Evolutionary conservation across 2,329 filamentous ascomycete species (phyloP).

Genomic region (Epichloe elymi): DNA sequence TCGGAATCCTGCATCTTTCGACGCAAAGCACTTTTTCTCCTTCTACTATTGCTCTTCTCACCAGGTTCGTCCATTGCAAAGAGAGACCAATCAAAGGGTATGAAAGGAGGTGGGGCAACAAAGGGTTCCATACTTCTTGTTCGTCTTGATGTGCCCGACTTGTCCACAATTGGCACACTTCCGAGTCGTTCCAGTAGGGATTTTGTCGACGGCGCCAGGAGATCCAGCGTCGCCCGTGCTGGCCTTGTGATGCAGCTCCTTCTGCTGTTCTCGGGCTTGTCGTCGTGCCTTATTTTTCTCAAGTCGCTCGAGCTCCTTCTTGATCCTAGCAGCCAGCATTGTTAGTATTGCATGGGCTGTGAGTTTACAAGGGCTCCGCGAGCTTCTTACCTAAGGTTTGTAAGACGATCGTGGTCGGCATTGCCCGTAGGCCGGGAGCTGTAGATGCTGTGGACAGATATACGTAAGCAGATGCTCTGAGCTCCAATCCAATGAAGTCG

Average conservation of each 20-base stretch:
- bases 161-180: constrained; percentile 98
- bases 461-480: constrained; percentile 24
- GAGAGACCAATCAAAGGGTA: constrained; percentile 22
- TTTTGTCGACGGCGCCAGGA: constrained; percentile 37
- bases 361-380: background rate
- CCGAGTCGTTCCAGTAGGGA: constrained; percentile 56
- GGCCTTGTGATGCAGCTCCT: constrained; percentile 44
- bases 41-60: constrained; percentile 4
- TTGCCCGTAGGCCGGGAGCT: constrained; percentile 35
- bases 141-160: constrained; percentile 96
- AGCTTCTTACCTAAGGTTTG: constrained; percentile 24
- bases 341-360: background rate
- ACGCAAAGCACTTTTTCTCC: constrained; percentile 9
- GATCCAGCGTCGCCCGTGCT: constrained; percentile 34
- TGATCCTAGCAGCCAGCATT: constrained; percentile 19
- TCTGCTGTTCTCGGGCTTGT: constrained; percentile 81
- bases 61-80: constrained; percentile 8
- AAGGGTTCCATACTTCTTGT: constrained; percentile 67
- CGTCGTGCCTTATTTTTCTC: constrained; percentile 85
- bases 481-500: constrained; percentile 22
- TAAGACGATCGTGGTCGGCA: constrained; percentile 37
- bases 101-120: constrained; percentile 15
- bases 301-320: constrained; percentile 63
- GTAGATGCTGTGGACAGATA: constrained; percentile 33
- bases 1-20: constrained; percentile 13